Conservation (phyloP, 306 rosid genomes). For the Castanea sativa region DNA sequence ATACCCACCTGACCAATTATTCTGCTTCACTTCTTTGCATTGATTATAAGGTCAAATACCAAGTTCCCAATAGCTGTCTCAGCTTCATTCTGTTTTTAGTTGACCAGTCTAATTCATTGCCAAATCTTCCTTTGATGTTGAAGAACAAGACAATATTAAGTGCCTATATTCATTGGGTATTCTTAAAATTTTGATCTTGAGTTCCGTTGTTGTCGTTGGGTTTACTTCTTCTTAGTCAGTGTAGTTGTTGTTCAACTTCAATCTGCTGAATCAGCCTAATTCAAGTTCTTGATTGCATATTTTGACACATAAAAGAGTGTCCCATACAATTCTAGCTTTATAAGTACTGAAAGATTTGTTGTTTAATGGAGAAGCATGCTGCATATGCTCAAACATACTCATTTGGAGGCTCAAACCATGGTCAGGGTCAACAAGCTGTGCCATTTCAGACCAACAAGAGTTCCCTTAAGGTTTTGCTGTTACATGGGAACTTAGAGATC, state of each 20-base stretch:
- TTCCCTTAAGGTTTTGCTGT: slow-evolving; percentile 49
- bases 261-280: not conserved
- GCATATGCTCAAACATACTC: slow-evolving; percentile 46
- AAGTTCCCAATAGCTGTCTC: not conserved
- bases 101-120: not conserved
- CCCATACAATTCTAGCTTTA: not conserved
- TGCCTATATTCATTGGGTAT: not conserved
- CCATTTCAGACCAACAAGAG: slow-evolving; percentile 49
- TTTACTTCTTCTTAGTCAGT: not conserved
- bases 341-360: not conserved
- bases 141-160: not conserved
- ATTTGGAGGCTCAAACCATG: slow-evolving; percentile 64
- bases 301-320: not conserved
- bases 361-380: slow-evolving; percentile 38
- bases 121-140: not conserved
- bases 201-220: not conserved
- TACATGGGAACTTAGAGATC: slow-evolving; percentile 77
- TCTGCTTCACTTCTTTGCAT: not conserved
- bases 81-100: not conserved
- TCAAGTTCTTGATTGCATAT: not conserved
- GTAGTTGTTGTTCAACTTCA: not conserved
- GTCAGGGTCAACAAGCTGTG: slow-evolving; percentile 49
- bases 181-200: not conserved
- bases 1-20: not conserved
- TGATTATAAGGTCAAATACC: not conserved